These are phyloP conservation scores for Suillus variegatus DNA, from an alignment of 768 basidiomycete species.

Conservation along the genomic window DNA sequence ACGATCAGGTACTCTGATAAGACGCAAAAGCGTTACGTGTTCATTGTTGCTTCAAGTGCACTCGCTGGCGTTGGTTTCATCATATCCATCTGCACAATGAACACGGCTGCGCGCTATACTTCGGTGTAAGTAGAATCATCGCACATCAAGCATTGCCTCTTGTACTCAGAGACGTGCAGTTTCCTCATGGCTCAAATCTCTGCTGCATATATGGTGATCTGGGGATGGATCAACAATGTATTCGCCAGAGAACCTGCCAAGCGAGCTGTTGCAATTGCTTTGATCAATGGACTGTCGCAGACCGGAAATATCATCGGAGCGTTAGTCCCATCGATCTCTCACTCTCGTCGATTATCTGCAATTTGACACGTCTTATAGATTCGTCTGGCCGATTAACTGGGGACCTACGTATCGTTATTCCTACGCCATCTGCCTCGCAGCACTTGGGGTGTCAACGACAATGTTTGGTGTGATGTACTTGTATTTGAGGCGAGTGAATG, in stretches of 20 bases:
- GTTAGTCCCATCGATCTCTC: conserved; percentile 39
- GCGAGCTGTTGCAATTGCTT: conserved; percentile 75
- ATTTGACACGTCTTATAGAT: neutral
- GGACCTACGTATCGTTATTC: conserved; percentile 66
- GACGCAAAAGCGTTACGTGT: conserved; percentile 65
- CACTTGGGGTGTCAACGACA: conserved; percentile 47
- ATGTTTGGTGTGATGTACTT: conserved; percentile 47
- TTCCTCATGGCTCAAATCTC: conserved; percentile 76
- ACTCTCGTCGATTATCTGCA: neutral
- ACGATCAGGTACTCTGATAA: conserved; percentile 62
- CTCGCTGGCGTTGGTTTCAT: conserved; percentile 68
- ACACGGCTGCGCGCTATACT: conserved; percentile 59
- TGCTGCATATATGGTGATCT: conserved; percentile 64
- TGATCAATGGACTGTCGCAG: conserved; percentile 78
- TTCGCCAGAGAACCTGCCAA: conserved; percentile 82
- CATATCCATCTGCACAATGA: conserved; percentile 63
- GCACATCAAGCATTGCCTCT: neutral
- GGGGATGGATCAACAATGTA: conserved; percentile 47
- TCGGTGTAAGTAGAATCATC: conserved; percentile 44
- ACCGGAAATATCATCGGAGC: conserved; percentile 81
- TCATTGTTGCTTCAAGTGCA: conserved; percentile 52
- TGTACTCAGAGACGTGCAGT: conserved; percentile 32
- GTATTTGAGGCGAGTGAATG: conserved; percentile 42
- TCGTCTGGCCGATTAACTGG: conserved; percentile 64
- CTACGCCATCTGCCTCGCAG: conserved; percentile 69